Base-by-base conservation (phyloP, 2,329 filamentous ascomycete genomes). In the Exophiala bonariae region DNA sequence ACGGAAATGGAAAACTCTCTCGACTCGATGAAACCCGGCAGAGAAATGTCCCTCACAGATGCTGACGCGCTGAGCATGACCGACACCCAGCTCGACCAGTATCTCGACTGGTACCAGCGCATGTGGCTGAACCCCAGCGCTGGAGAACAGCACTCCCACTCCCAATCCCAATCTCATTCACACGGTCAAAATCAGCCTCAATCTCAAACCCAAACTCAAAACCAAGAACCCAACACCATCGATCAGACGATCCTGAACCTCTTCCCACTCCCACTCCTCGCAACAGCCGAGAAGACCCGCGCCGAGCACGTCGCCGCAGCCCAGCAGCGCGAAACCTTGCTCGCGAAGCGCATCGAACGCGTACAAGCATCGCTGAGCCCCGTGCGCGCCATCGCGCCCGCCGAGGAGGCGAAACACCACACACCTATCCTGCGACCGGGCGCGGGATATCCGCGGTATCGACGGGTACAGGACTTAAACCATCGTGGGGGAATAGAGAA, bases 51-150 rank as follows among this genome's bases (percentile, higher is more conserved):
- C n/a, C 64, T 86, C 17, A 78, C 73, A 4, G 83, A 87, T 45
- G 68, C 71, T 3, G 79, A 89, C 56, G 77, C 88, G 7, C 75
- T 83, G 32, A 64, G 70, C 1, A 83, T 91, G 80, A 73, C 70
- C 2, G 68, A 74, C 4, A 68, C 75, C 17, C 77, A 86, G 53
- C 69, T 92, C 30, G 86, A 91, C 59, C 79, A 86, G 49, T 92
- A 90, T 60, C 75, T 95, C 66, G 81, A 89, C 65, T 93, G 86
- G 83, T 91, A 87, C 62, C 82, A 87, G 61, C 75, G 76, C 47
- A 85, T 77, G 35, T 87, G 82, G 73, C 66, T 81, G 36, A 44
- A 19, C n/a, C 13, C 34, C 17, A 33, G n/a, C n/a, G n/a, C n/a
- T n/a, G n/a, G n/a, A n/a, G n/a, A n/a, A n/a, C n/a, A n/a, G n/a